Base-by-base conservation (phyloP, 2,329 filamentous ascomycete species). In the Neonectria coccinea region DNA sequence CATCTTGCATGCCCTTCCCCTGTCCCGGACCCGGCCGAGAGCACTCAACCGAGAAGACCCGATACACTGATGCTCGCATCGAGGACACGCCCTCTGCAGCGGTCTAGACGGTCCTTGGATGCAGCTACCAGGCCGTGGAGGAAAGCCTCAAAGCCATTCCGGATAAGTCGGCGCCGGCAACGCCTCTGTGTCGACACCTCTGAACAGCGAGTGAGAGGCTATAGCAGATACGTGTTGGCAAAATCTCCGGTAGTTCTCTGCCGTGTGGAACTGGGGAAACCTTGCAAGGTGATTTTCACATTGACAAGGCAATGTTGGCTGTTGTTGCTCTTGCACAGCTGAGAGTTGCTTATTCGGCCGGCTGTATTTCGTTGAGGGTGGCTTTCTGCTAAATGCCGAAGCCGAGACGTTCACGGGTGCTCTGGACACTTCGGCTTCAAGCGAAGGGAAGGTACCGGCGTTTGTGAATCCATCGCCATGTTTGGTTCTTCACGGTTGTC, bases 131-230 rank as follows among this genome's bases (percentile, higher is more conserved):
- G 33, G 5, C 36, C 45, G 31, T 39, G 22, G 36, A 36, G 44
- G 36, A 25, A 16, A 27, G 25, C 10, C 14, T 47, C 11, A 27
- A 47, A 56, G 59, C 53, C 53, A 51, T 44, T 36, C 47, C 53
- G 53, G 59, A 56, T 62, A 62, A 62, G 45, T 62, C 59, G 59
- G 59, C 52, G 44, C 45, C 18, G 36, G 14, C 36, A 45, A 42
- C 25, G 18, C 44, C 59, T 25, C 47, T 22, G 27, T 6, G 6
- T 25, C 5, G 25, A 25, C 31, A 33, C 29, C 51, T 29, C 18
- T 18, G 9, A 7, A 31, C 11, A 27, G 44, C 52, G 4, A 50
- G 58, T 36, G 25, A 27, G 39, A 44, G 20, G 36, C 42, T 25
- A 50, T 16, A 41, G 36, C 18, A 25, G 36, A 56, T 36, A 52